These are phyloP conservation scores for Fusarium sp. DNA, from an alignment of 2,329 filamentous ascomycete species.

Conservation along the genomic window DNA sequence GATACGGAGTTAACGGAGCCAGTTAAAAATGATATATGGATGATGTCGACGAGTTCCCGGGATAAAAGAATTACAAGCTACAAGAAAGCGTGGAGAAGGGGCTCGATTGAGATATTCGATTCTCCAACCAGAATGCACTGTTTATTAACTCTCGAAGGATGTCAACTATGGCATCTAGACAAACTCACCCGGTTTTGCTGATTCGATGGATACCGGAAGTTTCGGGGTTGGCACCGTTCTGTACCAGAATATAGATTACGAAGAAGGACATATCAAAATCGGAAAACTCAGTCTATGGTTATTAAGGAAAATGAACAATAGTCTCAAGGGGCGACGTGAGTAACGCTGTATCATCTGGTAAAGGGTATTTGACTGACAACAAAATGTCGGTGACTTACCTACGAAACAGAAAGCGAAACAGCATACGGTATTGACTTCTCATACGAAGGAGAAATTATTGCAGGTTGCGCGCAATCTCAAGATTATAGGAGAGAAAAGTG, in stretches of 20 bases:
- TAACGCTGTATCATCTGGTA: neutral
- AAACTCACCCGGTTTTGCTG: neutral
- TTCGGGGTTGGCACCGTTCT: neutral
- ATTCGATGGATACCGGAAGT: neutral
- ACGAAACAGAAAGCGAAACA: neutral
- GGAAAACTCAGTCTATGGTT: neutral
- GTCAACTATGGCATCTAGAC: neutral
- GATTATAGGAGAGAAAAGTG: neutral
- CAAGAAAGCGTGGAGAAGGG: neutral
- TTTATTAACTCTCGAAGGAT: neutral
- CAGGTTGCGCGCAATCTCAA: neutral
- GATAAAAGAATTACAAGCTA: neutral
- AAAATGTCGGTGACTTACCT: neutral
- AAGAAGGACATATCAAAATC: neutral
- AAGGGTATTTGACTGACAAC: neutral
- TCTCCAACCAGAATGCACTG: neutral
- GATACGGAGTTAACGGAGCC: neutral
- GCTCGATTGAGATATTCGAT: neutral
- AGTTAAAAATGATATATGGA: neutral
- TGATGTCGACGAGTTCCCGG: neutral
- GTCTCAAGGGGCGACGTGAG: neutral
- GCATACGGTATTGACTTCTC: conserved; percentile 9
- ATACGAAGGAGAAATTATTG: neutral
- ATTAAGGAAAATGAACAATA: neutral
- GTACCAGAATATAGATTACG: neutral